Evolutionary conservation across 805 yeast genomes (phyloP).

Genomic region (Yarrowia hollandica): DNA sequence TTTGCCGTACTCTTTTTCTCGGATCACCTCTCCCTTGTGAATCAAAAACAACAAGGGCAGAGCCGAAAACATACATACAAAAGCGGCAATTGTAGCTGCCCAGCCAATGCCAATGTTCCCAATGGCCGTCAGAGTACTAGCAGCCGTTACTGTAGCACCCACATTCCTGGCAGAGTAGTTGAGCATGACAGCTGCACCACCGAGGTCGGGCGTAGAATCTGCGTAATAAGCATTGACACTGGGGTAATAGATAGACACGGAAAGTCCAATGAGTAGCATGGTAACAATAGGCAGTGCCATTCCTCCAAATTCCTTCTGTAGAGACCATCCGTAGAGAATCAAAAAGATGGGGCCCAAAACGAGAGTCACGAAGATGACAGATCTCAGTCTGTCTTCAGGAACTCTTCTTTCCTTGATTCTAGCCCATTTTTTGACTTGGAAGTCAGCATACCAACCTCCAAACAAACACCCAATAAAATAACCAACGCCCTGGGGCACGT

Average conservation of each 20-base stretch:
- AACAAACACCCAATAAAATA: constrained; percentile 51
- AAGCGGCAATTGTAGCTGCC: constrained; percentile 53
- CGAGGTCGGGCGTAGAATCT: constrained; percentile 55
- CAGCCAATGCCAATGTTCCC: constrained; percentile 56
- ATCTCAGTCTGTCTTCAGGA: constrained; percentile 54
- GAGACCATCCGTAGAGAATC: constrained; percentile 55
- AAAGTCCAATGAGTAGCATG: constrained; percentile 51
- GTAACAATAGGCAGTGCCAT: constrained; percentile 54
- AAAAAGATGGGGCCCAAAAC: constrained; percentile 48
- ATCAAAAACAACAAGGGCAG: neutral
- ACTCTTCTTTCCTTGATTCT: constrained; percentile 47
- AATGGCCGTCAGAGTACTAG: constrained; percentile 50
- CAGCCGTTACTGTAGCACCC: constrained; percentile 54
- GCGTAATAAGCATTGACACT: constrained; percentile 58
- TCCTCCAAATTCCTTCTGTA: constrained; percentile 53
- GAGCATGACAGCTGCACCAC: constrained; percentile 57
- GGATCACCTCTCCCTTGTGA: neutral
- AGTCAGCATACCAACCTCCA: constrained; percentile 57
- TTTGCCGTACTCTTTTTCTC: constrained; percentile 3
- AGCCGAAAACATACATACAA: constrained; percentile 37
- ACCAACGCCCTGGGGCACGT: constrained; percentile 58
- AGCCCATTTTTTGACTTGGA: constrained; percentile 47
- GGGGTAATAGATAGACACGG: constrained; percentile 55
- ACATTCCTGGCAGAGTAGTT: constrained; percentile 54
- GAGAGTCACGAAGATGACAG: constrained; percentile 45